These are phyloP conservation scores for Penicillium palitans DNA, from an alignment of 2,329 filamentous ascomycete species.

Conservation along the genomic window DNA sequence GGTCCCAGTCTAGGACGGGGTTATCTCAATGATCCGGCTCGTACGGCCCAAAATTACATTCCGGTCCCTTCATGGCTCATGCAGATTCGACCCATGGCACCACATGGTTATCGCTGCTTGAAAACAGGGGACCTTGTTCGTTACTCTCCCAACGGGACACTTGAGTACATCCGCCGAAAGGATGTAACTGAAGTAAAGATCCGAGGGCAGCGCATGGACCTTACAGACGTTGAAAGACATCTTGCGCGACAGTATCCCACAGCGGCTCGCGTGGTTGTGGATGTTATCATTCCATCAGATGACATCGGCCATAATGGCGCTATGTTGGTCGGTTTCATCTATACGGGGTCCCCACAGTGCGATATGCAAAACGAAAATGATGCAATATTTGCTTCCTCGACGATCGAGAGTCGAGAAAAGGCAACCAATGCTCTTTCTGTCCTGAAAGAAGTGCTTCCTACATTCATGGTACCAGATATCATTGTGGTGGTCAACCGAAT, in stretches of 20 bases:
- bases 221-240: slow-evolving; percentile 32
- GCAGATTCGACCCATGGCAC: background rate
- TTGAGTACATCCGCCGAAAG: slow-evolving; percentile 34
- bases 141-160: slow-evolving; percentile 30
- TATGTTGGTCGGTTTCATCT: background rate
- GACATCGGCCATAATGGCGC: background rate
- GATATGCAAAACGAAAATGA: background rate
- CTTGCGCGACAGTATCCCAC: background rate
- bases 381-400: background rate
- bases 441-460: background rate
- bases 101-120: background rate
- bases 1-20: background rate
- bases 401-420: background rate
- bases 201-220: slow-evolving; percentile 37
- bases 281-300: background rate
- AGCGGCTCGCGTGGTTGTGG: background rate
- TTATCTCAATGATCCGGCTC: background rate
- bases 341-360: background rate
- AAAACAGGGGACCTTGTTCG: background rate
- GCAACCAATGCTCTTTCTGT: background rate
- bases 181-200: slow-evolving; percentile 37
- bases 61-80: background rate
- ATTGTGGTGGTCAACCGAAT: background rate
- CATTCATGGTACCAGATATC: background rate
- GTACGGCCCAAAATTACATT: background rate